phyloP scores from a whole-genome alignment of 192 early-diverging fungal genomes.

The Diversispora eburnea region DNA sequence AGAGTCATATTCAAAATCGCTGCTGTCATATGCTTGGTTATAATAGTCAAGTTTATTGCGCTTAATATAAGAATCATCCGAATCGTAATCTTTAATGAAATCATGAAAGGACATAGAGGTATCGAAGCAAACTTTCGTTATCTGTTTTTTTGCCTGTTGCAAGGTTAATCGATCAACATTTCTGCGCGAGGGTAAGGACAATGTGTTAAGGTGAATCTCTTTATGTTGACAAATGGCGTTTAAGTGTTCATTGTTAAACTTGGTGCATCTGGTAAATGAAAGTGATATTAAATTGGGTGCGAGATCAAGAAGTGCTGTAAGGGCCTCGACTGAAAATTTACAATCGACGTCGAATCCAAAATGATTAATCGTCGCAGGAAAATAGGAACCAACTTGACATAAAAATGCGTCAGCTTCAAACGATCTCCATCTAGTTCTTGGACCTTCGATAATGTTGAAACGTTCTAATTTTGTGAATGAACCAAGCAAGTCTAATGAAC shows the following conservation, averaged over 20 bases:
- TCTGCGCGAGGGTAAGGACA: neutral
- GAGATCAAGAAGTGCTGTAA: neutral
- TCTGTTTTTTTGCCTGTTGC: neutral
- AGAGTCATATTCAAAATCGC: neutral
- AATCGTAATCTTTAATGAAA: neutral
- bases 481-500: neutral
- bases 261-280: neutral
- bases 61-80: neutral
- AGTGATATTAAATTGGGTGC: neutral
- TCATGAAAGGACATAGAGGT: neutral
- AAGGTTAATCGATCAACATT: neutral
- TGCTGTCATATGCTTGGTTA: neutral
- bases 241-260: neutral
- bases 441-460: constrained; percentile 1
- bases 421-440: neutral
- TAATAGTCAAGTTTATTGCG: constrained; percentile 6
- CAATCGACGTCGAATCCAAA: constrained; percentile 8
- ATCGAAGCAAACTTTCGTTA: neutral
- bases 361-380: neutral
- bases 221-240: neutral
- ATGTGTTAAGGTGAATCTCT: neutral
- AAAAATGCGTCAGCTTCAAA: neutral
- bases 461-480: neutral
- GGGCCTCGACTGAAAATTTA: neutral
- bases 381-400: neutral